Conservation (phyloP, 1,284 basidiomycete genomes). For the Polyporus tsugae region DNA sequence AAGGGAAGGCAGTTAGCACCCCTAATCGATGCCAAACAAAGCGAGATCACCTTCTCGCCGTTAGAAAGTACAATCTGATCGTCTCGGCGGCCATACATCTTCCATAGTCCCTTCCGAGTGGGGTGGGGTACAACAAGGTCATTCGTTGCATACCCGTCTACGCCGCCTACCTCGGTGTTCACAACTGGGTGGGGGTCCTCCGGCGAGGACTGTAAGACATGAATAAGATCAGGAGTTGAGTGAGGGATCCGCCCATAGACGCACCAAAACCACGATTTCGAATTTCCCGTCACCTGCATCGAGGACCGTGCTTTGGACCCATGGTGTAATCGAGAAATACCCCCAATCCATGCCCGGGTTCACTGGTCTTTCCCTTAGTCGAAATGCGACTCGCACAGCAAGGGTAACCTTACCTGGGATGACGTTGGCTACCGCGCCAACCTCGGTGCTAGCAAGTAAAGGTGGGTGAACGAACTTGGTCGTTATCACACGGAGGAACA, state of each 20-base stretch:
- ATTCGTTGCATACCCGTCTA: constrained; percentile 24
- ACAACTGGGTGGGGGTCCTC: constrained; percentile 17
- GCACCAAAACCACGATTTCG: constrained; percentile 22
- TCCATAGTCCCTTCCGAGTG: constrained; percentile 16
- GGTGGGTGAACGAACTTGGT: background rate
- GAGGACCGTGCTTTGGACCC: constrained; percentile 7
- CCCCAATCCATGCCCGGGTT: constrained; percentile 22
- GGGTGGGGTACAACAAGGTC: constrained; percentile 24
- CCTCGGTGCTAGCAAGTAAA: constrained; percentile 26
- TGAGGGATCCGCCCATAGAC: background rate
- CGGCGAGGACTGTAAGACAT: constrained; percentile 3
- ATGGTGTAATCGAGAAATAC: constrained; percentile 24
- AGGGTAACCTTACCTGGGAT: constrained; percentile 20
- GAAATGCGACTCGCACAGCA: background rate
- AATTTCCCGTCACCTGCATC: constrained; percentile 17
- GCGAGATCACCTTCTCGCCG: constrained; percentile 24
- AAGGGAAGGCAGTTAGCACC: background rate
- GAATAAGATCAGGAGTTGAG: background rate
- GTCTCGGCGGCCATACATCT: constrained; percentile 17
- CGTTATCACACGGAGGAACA: background rate
- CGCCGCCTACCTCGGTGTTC: constrained; percentile 15
- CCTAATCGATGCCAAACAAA: background rate
- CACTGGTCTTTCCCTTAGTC: constrained; percentile 3
- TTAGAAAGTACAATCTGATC: constrained; percentile 26
- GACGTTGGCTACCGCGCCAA: constrained; percentile 26